These are phyloP conservation scores for Saksenaea vasiformis DNA, from an alignment of 371 early-diverging fungal species.

Conservation along the genomic window DNA sequence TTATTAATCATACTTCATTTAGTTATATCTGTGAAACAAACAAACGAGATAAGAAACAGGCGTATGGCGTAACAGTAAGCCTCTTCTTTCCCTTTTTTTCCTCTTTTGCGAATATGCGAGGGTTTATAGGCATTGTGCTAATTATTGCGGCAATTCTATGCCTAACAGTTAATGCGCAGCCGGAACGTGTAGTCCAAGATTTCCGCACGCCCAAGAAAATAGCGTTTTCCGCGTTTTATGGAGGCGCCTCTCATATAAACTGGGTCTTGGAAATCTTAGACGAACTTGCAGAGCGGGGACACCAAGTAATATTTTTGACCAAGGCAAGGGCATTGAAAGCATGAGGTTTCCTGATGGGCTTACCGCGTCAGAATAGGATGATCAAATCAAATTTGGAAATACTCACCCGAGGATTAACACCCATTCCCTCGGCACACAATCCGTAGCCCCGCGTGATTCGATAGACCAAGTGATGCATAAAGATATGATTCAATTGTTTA, in stretches of 20 bases:
- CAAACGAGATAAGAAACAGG: no score
- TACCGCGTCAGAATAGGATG: conserved; percentile 16
- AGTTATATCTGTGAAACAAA: no score
- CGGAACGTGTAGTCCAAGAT: not conserved
- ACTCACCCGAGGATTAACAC: conserved; percentile 13
- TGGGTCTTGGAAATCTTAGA: conserved; percentile 9
- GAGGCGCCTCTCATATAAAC: conserved; percentile 14
- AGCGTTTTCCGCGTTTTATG: not conserved
- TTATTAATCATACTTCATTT: no score
- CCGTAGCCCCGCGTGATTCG: not conserved
- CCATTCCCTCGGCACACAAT: conserved; percentile 8
- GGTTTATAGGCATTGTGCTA: no score
- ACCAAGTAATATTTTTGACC: conserved; percentile 8
- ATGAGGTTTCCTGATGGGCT: not conserved
- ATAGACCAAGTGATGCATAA: no score
- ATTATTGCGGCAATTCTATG: not conserved
- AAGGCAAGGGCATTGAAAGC: not conserved
- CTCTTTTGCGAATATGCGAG: no score
- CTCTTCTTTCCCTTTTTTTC: no score
- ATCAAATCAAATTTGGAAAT: conserved; percentile 16
- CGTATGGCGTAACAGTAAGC: no score
- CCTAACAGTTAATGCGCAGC: not conserved
- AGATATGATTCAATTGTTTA: no score
- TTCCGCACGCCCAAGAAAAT: conserved; percentile 12
- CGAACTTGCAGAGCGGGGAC: conserved; percentile 9